Evolutionary conservation across 2,329 filamentous ascomycete species (phyloP).

Genomic region (Aspergillus ochraceoroseus): DNA sequence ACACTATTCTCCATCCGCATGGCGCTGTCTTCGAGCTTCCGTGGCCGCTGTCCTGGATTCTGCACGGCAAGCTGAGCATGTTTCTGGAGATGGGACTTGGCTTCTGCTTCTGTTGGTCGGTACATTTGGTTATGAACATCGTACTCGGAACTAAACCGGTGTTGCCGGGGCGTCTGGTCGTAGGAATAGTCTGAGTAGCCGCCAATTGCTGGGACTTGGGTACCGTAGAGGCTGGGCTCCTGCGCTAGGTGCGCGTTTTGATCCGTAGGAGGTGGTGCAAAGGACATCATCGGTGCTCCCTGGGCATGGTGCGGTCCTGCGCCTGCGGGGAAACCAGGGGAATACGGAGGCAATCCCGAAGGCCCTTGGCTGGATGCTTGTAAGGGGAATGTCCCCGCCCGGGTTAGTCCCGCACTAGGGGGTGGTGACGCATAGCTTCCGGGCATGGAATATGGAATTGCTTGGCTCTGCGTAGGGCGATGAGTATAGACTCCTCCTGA

Average conservation of each 20-base stretch:
- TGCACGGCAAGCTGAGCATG: conserved; percentile 32
- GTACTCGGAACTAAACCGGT: conserved; percentile 32
- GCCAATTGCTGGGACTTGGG: conserved; percentile 25
- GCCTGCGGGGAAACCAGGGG: conserved; percentile 22
- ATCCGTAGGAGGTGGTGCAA: conserved; percentile 32
- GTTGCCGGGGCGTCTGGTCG: conserved; percentile 29
- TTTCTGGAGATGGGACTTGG: conserved; percentile 34
- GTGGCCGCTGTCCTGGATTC: conserved; percentile 30
- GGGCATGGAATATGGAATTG: conserved; percentile 23
- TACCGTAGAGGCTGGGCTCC: conserved; percentile 13
- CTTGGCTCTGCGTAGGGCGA: conserved; percentile 23
- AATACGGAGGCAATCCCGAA: conserved; percentile 29
- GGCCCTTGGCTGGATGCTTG: conserved; percentile 26
- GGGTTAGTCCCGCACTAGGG: conserved; percentile 32
- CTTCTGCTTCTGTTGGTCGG: conserved; percentile 44
- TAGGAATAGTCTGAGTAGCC: conserved; percentile 45
- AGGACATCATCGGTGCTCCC: conserved; percentile 28
- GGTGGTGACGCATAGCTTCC: conserved; percentile 35
- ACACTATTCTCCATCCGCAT: conserved; percentile 41
- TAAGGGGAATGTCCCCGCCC: conserved; percentile 25
- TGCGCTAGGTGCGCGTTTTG: conserved; percentile 36
- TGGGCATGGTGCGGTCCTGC: conserved; percentile 11
- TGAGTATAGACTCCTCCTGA: conserved; percentile 22
- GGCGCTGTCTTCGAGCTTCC: conserved; percentile 39
- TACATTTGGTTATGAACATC: conserved; percentile 47